Base-by-base conservation (phyloP, 1,284 basidiomycete genomes). In the Blastosporella zonata region DNA sequence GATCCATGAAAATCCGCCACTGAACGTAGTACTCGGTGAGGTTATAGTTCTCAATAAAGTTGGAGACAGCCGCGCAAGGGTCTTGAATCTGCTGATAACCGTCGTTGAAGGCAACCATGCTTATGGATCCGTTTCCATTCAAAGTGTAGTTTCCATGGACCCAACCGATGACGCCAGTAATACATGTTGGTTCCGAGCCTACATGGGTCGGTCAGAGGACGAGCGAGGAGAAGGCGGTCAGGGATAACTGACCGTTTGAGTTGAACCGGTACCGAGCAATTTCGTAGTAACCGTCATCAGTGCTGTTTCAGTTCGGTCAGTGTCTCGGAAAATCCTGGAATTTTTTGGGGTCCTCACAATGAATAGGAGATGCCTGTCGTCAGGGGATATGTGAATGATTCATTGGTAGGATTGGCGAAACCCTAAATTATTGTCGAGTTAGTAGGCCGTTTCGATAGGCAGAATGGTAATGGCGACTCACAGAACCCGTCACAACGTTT, bases 81-180 rank as follows among this genome's bases (percentile, higher is more conserved):
- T 94, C 87, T 72, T 97, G 92, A 40, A 96, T 79, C 71, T 94
- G 92, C 64, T 95, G 90, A 68, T 81, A 90, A 12, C 93, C 93
- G 64, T 97, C 93, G 12, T 73, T 77, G 55, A 89, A 79, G 1
- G 92, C 88, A 1, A 62, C 71, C 60, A 90, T 68, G 33, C 77
- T 63, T 52, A 97, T 82, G 9, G 90, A 91, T 9, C 90, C 90
- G 64, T 96, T 93, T 47, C 70, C 25, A 52, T 81, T 68, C 36
- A 90, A 67, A 0, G 62, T 52, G 67, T 87, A 93, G 23, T 67
- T 82, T 17, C 94, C 94, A 66, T 97, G 94, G 56, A 82, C 82
- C 89, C 90, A 97, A 62, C 82, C 79, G 62, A 96, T 78, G 61
- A 87, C 80, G 21, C 87, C 93, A 20, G 82, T 84, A 60, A 95